Evolutionary conservation across 225 moss, liverwort and hornwort species (phyloP).

Genomic region (Ulota crispa): DNA sequence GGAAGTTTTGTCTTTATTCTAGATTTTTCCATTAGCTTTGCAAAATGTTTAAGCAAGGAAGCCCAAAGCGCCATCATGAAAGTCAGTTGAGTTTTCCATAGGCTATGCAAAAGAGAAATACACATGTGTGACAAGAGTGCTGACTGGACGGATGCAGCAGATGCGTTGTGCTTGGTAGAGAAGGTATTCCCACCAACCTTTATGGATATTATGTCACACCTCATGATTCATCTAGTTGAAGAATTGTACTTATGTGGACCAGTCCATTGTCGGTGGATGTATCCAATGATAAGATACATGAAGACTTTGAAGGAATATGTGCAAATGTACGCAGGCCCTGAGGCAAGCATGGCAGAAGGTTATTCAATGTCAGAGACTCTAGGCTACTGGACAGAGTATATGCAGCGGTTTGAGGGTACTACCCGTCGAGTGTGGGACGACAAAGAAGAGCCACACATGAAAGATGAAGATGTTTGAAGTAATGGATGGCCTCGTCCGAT

Average conservation of each 20-base stretch:
- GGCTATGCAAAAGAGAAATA: too few species aligned
- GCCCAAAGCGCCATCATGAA: too few species aligned
- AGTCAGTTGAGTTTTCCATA: too few species aligned
- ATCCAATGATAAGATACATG: neutral
- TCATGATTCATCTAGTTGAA: too few species aligned
- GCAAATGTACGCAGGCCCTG: neutral
- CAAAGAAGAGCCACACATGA: neutral
- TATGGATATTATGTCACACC: neutral
- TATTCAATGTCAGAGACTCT: neutral
- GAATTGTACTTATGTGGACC: neutral
- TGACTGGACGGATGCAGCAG: accelerated
- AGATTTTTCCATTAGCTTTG: too few species aligned
- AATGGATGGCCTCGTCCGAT: accelerated
- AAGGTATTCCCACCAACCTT: too few species aligned
- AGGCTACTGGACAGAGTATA: neutral
- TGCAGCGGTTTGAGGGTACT: neutral
- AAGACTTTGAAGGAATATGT: neutral
- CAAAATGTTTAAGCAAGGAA: accelerated
- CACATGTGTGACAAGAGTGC: accelerated
- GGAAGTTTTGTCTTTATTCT: too few species aligned
- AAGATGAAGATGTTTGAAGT: neutral
- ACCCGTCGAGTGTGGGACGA: neutral
- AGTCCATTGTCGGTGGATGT: neutral
- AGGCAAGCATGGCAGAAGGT: neutral
- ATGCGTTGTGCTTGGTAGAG: too few species aligned